A percentile compares a stretch with the other conserved stretches of the same genome.
These are phyloP conservation scores for Cytospora schulzeri DNA, from an alignment of 2,329 filamentous ascomycete genomes.

Conservation along the genomic window DNA sequence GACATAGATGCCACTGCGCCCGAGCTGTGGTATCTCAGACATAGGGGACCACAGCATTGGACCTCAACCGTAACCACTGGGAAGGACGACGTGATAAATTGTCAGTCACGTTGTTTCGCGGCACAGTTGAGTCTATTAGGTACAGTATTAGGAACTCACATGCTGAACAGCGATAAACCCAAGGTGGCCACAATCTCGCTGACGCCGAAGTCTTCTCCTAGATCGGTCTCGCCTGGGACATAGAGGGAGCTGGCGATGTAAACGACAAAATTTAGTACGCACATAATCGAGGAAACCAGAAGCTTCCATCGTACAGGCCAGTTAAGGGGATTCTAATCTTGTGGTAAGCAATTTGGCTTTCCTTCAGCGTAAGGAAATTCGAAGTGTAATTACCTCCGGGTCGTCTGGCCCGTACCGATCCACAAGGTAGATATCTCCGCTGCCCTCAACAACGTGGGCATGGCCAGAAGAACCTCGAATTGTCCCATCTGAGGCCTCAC, in stretches of 20 bases:
- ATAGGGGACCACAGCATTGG: constrained; percentile 16
- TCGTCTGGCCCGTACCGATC: constrained; percentile 1
- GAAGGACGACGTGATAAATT: no score
- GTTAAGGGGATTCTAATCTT: no score
- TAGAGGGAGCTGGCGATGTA: constrained; percentile 17
- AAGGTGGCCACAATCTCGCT: background rate
- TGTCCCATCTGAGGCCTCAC: no score
- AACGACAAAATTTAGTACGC: constrained; percentile 8
- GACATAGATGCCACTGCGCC: constrained; percentile 13
- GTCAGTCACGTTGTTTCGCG: no score
- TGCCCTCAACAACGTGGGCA: background rate
- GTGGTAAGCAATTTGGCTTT: no score
- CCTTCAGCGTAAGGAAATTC: no score
- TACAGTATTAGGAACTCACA: background rate
- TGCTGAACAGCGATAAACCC: constrained; percentile 10
- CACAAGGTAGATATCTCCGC: background rate
- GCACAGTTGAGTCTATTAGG: no score
- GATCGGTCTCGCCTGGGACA: constrained; percentile 11
- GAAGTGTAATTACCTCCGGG: no score
- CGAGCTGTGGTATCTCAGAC: constrained; percentile 5
- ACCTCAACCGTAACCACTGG: constrained; percentile 4
- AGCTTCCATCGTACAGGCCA: no score
- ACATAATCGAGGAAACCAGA: no score
- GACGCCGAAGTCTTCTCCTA: constrained; percentile 7
- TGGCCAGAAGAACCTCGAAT: no score